phyloP scores from a whole-genome alignment of 176 grass and related monocot genomes.

The Canna indica region DNA sequence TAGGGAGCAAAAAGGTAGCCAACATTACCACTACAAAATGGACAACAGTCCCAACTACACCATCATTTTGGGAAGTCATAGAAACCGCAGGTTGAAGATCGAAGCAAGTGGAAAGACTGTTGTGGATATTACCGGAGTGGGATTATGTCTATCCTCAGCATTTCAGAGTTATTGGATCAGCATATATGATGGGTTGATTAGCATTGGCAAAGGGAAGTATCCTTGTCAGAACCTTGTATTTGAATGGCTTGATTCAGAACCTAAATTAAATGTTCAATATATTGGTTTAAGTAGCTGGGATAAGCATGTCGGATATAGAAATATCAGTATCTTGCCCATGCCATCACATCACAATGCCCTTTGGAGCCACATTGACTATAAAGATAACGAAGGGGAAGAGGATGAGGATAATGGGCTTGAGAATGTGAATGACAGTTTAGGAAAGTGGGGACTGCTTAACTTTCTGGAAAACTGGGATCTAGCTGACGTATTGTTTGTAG shows the following conservation, averaged over 20 bases:
- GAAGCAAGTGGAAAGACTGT: slow-evolving; percentile 79
- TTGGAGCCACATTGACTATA: slow-evolving; percentile 57
- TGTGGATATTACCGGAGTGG: slow-evolving; percentile 55
- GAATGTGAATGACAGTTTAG: slow-evolving; percentile 25
- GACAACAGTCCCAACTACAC: slow-evolving; percentile 68
- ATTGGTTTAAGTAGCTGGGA: slow-evolving; percentile 87
- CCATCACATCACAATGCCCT: slow-evolving; percentile 47
- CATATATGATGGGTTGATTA: slow-evolving; percentile 79
- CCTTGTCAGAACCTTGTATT: slow-evolving; percentile 68
- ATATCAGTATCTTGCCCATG: slow-evolving; percentile 68
- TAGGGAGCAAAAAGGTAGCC: slow-evolving; percentile 62
- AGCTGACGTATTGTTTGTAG: slow-evolving; percentile 58
- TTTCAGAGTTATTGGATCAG: slow-evolving; percentile 94
- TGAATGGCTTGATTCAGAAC: slow-evolving; percentile 64
- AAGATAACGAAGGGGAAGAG: slow-evolving; percentile 25
- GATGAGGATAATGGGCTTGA: slow-evolving; percentile 20
- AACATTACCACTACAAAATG: slow-evolving; percentile 83
- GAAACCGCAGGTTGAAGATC: slow-evolving; percentile 82
- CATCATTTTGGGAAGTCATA: slow-evolving; percentile 85
- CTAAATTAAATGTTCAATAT: slow-evolving; percentile 64
- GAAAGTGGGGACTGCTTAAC: slow-evolving; percentile 39
- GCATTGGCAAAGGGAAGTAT: slow-evolving; percentile 67
- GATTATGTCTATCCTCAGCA: slow-evolving; percentile 66
- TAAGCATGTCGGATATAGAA: slow-evolving; percentile 84
- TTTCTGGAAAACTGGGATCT: slow-evolving; percentile 87